These are phyloP conservation scores for Huiozyma sinensis DNA, from an alignment of 805 yeast genomes.

Conservation along the genomic window DNA sequence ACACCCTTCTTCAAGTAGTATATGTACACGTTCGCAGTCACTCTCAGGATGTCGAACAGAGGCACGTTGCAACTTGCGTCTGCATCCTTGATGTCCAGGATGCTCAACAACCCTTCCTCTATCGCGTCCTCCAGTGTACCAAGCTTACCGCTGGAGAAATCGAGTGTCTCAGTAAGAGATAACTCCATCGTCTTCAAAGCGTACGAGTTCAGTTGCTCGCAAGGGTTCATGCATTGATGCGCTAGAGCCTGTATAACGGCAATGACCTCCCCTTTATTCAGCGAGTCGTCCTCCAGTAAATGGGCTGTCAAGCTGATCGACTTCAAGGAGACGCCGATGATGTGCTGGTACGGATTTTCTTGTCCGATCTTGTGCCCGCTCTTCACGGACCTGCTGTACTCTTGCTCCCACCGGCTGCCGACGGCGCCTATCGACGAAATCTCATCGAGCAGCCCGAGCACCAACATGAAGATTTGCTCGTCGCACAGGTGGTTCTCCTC, in stretches of 20 bases:
- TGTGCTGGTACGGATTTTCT: constrained; percentile 41
- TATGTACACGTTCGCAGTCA: constrained; percentile 56
- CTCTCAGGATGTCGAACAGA: constrained; percentile 53
- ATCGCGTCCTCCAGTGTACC: constrained; percentile 47
- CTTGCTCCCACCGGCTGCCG: constrained; percentile 69
- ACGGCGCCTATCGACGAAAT: constrained; percentile 72
- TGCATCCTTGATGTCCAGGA: constrained; percentile 10
- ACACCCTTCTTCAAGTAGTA: constrained; percentile 33
- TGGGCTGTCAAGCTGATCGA: constrained; percentile 53
- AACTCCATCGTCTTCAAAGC: constrained; percentile 53
- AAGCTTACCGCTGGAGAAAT: constrained; percentile 28
- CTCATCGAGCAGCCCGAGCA: constrained; percentile 66
- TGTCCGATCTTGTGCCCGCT: constrained; percentile 35
- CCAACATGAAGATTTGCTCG: constrained; percentile 46
- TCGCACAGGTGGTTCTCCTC: constrained; percentile 29
- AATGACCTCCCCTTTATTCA: constrained; percentile 27
- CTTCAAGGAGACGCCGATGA: constrained; percentile 47
- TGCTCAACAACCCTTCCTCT: constrained; percentile 66
- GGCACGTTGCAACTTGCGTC: constrained; percentile 19
- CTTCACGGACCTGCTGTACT: constrained; percentile 35
- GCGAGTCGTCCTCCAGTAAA: constrained; percentile 30
- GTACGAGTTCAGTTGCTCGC: constrained; percentile 58
- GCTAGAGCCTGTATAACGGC: constrained; percentile 75
- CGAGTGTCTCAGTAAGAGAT: constrained; percentile 28
- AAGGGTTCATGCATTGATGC: constrained; percentile 83